Conservation (phyloP, 2,329 filamentous ascomycete species). For the Metarhizium humberi region DNA sequence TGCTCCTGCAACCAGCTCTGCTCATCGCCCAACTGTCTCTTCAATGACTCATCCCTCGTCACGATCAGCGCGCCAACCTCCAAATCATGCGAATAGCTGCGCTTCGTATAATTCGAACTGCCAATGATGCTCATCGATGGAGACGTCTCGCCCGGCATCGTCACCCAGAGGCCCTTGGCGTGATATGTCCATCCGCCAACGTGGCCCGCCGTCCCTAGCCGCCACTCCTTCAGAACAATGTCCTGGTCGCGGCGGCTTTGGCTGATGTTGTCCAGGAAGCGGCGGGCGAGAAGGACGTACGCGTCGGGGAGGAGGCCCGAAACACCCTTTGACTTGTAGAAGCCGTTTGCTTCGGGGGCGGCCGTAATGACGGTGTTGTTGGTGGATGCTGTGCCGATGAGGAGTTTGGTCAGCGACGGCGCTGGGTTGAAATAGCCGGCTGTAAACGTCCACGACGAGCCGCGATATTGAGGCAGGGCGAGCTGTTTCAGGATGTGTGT, state of each 20-base stretch:
- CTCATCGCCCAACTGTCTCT: slow-evolving; percentile 66
- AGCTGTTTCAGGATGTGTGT: slow-evolving; percentile 64
- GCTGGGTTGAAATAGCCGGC: slow-evolving; percentile 98
- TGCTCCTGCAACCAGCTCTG: slow-evolving; percentile 71
- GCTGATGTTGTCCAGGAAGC: slow-evolving; percentile 59
- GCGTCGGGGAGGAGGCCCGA: slow-evolving; percentile 86
- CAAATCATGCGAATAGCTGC: slow-evolving; percentile 85
- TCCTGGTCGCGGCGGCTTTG: slow-evolving; percentile 36
- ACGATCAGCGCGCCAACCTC: slow-evolving; percentile 84
- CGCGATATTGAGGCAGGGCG: slow-evolving; percentile 50
- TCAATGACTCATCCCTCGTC: slow-evolving; percentile 65
- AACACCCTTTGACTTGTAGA: slow-evolving; percentile 79
- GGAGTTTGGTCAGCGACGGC: slow-evolving; percentile 66
- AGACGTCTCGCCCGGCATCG: slow-evolving; percentile 52
- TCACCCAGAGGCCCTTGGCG: slow-evolving; percentile 91
- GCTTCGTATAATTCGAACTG: slow-evolving; percentile 90
- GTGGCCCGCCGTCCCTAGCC: slow-evolving; percentile 68
- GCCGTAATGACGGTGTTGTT: slow-evolving; percentile 83
- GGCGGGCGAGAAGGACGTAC: slow-evolving; percentile 79
- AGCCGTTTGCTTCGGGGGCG: slow-evolving; percentile 88
- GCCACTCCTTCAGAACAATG: slow-evolving; percentile 81
- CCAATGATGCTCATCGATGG: slow-evolving; percentile 79
- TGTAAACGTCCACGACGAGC: slow-evolving; percentile 87
- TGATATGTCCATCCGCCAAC: slow-evolving; percentile 94
- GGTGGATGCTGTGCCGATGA: slow-evolving; percentile 62